Evolutionary conservation across 1,284 basidiomycete species (phyloP), one percentile per base, ranked within the genome.

Genomic region (Malassezia nana): DNA sequence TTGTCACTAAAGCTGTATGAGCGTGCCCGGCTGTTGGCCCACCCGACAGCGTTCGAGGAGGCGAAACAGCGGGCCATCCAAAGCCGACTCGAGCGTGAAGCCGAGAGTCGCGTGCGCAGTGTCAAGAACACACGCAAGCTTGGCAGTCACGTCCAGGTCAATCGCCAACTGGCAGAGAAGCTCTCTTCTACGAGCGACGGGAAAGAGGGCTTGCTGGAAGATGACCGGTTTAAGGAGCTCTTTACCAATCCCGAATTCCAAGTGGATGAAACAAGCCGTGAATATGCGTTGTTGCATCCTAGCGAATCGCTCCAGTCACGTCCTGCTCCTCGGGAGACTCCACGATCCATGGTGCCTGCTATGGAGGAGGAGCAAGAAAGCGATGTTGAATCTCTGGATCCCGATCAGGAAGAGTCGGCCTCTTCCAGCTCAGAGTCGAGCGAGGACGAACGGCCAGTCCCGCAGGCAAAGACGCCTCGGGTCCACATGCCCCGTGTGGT

Each of bases 201-300:
- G n/a, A 75, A 74, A 33, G 77, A 75, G 16, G 75, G 58, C 49
- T 76, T 98, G 59, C 81, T 96, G 58, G 82, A 77, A 44, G 94
- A 98, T 76, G 81, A 85, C 51, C 85, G 94, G 59, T 98, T 98
- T 81, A 79, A 84, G 52, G 85, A 84, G 50, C 79, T 99, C 43
- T 99, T 94, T 77, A 84, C 87, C 74, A 84, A 96, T 69, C 85
- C 89, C n/a, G 87, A 87, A 56, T 99, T 88, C 75, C 81, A 87
- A 70, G 87, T 99, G 63, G 91, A 98, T 75, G 85, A 90, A 76
- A 80, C 77, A 38, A 87, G 79, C 60, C 80, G 86, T 69, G 94
- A 96, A 76, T 99, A 81, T 71, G 85, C 85, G 20, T 77, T 96
- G 63, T 81, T 95, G 74, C 92, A 98, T 74, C 92, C 94, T 4